Conservation (phyloP, 179 eudicot species). For the Camellia oleifera region DNA sequence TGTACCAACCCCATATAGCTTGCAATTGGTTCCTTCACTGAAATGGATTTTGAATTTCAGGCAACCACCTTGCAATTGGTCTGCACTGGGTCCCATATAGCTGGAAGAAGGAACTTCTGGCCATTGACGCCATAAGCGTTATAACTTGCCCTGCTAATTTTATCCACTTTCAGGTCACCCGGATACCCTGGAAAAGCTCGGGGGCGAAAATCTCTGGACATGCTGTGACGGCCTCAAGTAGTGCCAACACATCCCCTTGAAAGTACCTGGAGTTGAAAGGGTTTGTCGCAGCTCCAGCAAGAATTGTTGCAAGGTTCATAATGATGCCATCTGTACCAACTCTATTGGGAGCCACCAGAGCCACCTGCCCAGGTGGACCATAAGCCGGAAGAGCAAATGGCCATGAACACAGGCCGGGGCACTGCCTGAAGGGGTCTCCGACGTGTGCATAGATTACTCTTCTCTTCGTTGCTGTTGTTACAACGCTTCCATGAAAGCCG, state of each 20-base stretch:
- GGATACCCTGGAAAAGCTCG: conserved; percentile 30
- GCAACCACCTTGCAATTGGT: conserved; percentile 19
- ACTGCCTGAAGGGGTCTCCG: conserved; percentile 21
- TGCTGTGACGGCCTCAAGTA: conserved; percentile 24
- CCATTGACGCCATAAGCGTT: conserved; percentile 25
- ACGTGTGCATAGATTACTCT: conserved; percentile 17
- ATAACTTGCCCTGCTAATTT: conserved; percentile 18
- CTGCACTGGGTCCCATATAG: conserved; percentile 21
- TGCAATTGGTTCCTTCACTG: neutral
- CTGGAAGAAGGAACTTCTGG: conserved; percentile 23
- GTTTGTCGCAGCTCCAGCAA: conserved; percentile 22
- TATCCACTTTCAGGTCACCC: conserved; percentile 21
- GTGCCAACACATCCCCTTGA: conserved; percentile 26
- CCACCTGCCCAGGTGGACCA: conserved; percentile 12
- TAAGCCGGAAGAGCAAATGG: conserved; percentile 22
- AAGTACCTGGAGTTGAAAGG: conserved; percentile 26
- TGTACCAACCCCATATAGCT: too few species aligned
- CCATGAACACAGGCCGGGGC: conserved; percentile 26
- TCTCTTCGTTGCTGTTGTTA: neutral
- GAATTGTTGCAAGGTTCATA: conserved; percentile 19
- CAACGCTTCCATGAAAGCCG: conserved; percentile 7
- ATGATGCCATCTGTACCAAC: conserved; percentile 21
- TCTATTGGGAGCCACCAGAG: conserved; percentile 28
- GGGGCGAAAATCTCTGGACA: conserved; percentile 21
- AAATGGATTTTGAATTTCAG: conserved; percentile 7